phyloP scores from a whole-genome alignment of 2,329 filamentous ascomycete species.

The Aureobasidium namibiae region DNA sequence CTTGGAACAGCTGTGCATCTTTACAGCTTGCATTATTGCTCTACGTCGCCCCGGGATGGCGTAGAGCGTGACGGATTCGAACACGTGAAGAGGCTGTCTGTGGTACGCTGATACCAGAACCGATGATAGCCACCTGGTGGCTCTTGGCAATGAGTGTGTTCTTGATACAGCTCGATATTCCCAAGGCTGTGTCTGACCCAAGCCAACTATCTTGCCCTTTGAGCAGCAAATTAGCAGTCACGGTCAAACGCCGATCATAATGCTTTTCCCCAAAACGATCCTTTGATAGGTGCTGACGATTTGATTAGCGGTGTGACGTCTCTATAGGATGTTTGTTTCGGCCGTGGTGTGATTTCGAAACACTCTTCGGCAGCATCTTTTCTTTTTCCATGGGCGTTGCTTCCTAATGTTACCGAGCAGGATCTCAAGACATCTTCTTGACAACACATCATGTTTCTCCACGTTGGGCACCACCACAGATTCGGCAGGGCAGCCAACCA shows the following conservation, averaged over 20 bases:
- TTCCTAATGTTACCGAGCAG: slow-evolving; percentile 33
- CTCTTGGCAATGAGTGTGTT: background rate
- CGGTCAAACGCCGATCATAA: background rate
- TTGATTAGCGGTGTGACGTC: background rate
- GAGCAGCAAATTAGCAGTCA: background rate
- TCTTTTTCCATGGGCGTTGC: background rate
- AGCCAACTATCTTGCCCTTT: background rate
- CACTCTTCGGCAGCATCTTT: background rate
- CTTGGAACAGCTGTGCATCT: background rate
- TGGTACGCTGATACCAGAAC: background rate
- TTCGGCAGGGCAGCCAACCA: background rate
- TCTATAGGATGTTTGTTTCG: background rate
- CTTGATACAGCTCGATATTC: background rate
- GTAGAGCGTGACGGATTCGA: background rate
- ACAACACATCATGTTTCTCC: background rate
- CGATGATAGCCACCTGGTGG: background rate
- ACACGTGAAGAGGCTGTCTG: background rate
- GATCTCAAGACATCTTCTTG: background rate
- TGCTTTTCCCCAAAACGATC: background rate
- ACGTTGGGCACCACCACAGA: background rate
- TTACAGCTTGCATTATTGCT: background rate
- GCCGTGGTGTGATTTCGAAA: background rate
- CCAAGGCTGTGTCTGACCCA: background rate
- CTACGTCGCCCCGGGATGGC: background rate
- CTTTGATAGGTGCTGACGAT: background rate